A percentile compares a stretch with the other conserved stretches of the same genome.
These are phyloP conservation scores for Inga laurina DNA, from an alignment of 306 rosid species.

Conservation along the genomic window DNA sequence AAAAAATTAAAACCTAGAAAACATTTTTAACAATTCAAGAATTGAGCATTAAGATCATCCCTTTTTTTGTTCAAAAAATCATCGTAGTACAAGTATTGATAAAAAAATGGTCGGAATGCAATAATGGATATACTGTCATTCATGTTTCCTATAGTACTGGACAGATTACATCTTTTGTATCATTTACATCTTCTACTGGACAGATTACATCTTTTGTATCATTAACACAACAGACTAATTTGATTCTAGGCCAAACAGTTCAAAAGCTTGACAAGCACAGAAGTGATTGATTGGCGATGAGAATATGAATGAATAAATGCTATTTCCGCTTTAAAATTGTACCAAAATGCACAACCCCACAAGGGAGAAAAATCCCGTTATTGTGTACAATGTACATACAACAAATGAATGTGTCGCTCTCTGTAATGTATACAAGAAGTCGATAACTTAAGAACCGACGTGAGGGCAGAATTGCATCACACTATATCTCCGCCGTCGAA, in stretches of 20 bases:
- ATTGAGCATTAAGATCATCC: neutral
- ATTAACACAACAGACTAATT: neutral
- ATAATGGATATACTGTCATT: neutral
- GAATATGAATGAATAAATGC: neutral
- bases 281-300: neutral
- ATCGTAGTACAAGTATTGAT: neutral
- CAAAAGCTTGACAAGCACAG: neutral
- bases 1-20: too few relatives aligned
- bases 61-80: neutral
- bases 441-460: conserved; percentile 31
- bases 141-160: neutral
- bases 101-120: neutral
- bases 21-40: neutral
- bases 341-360: conserved; percentile 19
- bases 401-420: conserved; percentile 46
- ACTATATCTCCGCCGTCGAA: conserved; percentile 61
- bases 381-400: conserved; percentile 49
- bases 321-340: neutral
- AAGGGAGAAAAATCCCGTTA: conserved; percentile 34
- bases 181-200: neutral
- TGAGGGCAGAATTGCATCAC: conserved; percentile 35
- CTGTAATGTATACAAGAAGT: neutral
- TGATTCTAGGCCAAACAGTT: neutral
- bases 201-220: neutral
- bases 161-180: neutral